Evolutionary conservation across 2,329 filamentous ascomycete genomes (phyloP), one percentile per base, ranked within the genome.

Genomic region (Aspergillaceae sp.): DNA sequence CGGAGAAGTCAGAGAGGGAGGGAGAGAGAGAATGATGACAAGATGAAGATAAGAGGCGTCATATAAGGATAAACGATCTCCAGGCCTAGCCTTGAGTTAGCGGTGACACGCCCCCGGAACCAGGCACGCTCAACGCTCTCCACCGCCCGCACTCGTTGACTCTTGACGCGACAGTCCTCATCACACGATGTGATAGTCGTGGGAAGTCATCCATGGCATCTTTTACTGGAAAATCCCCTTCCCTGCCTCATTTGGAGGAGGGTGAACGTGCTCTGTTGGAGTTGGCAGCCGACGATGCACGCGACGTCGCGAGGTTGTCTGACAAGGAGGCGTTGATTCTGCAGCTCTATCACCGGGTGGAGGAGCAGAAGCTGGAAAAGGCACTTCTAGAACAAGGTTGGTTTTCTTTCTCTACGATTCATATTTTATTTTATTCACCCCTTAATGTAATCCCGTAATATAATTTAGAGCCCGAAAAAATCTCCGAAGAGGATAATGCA

Each of bases 341-440:
- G 33, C 75, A 80, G 36, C 75, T 90, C 42, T 86, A 87, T 65
- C 82, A 89, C 62, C 76, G 77, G 53, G 70, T 88, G 28, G 80
- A 84, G 58, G 80, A 86, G 61, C 73, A 90, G 40, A 79, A 82
- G 57, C 69, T 91, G 26, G 83, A 92, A 67, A 78, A 82, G 46
- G 82, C 82, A 34, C 73, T 92, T 35, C 66, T 89, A 8, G 66
- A 74, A 55, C 64, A 70, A 62, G 61, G 68, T 69, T 54, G 41
- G 53, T 42, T 34, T 29, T 9, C 26, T 44, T 45, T 42, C 32
- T n/a, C 29, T 48, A 19, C 19, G 19, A 19, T 34, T 48, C 4
- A 35, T 41, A 44, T 38, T 42, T 8, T 32, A 28, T 27, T 11
- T 40, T 29, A 10, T 27, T 37, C 6, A 32, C 9, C n/a, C 8